phyloP scores from a whole-genome alignment of 805 yeast genomes.

The Zygotorulaspora florentina region DNA sequence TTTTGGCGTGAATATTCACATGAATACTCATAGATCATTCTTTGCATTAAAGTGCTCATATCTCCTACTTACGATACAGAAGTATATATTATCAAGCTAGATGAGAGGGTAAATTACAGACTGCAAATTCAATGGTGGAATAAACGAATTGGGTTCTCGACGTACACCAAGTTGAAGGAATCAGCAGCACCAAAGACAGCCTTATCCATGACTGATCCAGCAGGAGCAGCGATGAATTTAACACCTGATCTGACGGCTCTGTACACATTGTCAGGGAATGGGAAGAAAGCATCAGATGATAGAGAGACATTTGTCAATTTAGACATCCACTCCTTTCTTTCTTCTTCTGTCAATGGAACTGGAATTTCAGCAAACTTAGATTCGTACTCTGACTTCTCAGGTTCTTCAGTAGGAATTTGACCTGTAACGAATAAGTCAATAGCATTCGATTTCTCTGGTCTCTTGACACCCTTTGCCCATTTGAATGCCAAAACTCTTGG shows the following conservation, averaged over 20 bases:
- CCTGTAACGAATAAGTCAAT: constrained; percentile 89
- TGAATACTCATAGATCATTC: background rate
- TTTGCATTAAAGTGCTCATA: background rate
- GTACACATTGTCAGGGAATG: constrained; percentile 98
- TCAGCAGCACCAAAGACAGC: constrained; percentile 96
- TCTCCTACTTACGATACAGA: background rate
- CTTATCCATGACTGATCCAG: constrained; percentile 97
- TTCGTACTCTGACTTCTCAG: constrained; percentile 90
- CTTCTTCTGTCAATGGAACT: constrained; percentile 71
- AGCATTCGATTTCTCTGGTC: constrained; percentile 98
- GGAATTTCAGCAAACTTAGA: constrained; percentile 84
- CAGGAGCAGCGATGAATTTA: constrained; percentile 91
- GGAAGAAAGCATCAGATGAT: constrained; percentile 98
- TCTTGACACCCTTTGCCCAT: constrained; percentile 97
- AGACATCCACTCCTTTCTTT: constrained; percentile 81
- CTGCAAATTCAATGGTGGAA: constrained; percentile 76
- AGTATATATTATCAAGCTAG: background rate
- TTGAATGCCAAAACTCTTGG: constrained; percentile 87
- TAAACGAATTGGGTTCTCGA: constrained; percentile 94
- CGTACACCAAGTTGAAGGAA: constrained; percentile 82
- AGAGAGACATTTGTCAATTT: constrained; percentile 83
- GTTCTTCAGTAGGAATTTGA: constrained; percentile 87
- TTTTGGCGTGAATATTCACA: background rate
- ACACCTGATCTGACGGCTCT: constrained; percentile 97
- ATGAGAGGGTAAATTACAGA: background rate